Conservation (phyloP, 805 yeast species). For the Barnettozyma californica region DNA sequence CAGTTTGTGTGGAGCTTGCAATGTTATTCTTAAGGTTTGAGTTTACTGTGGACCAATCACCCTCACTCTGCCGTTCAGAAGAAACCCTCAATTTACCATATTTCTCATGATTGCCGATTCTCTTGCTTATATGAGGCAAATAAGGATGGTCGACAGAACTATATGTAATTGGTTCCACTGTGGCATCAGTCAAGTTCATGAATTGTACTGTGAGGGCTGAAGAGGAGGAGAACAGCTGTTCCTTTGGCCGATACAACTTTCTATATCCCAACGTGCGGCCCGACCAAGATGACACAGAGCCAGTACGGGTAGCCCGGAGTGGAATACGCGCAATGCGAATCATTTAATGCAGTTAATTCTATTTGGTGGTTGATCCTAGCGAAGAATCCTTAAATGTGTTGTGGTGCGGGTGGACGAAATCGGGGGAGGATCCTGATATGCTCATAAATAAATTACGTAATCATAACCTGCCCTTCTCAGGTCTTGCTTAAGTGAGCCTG, state of each 20-base stretch:
- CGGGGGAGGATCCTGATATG: no score
- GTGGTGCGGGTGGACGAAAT: not conserved
- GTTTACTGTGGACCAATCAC: not conserved
- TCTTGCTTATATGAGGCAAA: not conserved
- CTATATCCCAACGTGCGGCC: slow-evolving; percentile 1
- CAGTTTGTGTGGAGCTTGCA: not conserved
- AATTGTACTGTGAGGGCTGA: not conserved
- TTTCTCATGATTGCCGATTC: not conserved
- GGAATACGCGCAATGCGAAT: not conserved
- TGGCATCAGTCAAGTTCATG: not conserved
- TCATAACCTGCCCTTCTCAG: no score
- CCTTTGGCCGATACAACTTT: not conserved
- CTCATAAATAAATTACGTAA: no score
- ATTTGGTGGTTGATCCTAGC: not conserved
- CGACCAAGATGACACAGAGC: not conserved
- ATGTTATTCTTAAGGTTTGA: not conserved
- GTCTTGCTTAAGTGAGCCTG: no score
- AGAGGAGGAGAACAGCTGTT: not conserved
- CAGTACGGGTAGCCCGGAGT: not conserved
- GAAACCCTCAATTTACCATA: not conserved
- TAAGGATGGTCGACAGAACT: not conserved
- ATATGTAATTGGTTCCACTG: not conserved
- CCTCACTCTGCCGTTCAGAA: not conserved
- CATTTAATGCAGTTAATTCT: not conserved
- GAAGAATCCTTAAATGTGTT: slow-evolving; percentile 1